A percentile compares a stretch with the other conserved stretches of the same genome.
phyloP scores from a whole-genome alignment of 2,329 filamentous ascomycete genomes.

The Cordyceps sp. region DNA sequence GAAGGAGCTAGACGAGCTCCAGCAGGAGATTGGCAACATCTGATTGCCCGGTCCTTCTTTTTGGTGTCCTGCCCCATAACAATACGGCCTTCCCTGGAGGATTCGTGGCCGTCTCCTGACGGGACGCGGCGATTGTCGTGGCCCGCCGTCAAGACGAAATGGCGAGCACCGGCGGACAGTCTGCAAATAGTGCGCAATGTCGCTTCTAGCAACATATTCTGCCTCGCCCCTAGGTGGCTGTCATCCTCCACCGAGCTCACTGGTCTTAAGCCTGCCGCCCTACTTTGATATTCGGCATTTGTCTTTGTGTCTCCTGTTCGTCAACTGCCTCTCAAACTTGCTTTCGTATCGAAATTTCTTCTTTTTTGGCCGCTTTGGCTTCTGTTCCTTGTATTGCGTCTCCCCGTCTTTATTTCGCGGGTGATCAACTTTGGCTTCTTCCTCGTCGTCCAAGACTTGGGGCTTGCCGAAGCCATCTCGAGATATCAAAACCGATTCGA shows the following conservation, averaged over 20 bases:
- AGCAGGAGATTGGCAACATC: slow-evolving; percentile 84
- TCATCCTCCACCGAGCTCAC: slow-evolving; percentile 15
- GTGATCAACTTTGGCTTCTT: slow-evolving; percentile 17
- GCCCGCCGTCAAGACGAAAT: too few relatives aligned
- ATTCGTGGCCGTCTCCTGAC: too few relatives aligned
- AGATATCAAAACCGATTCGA: slow-evolving; percentile 73
- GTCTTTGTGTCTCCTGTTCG: slow-evolving; percentile 52
- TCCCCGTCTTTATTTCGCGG: slow-evolving; percentile 9
- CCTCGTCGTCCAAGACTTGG: slow-evolving; percentile 19
- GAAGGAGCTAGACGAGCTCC: slow-evolving; percentile 85
- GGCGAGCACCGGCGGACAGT: slow-evolving; percentile 11
- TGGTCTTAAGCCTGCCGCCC: background rate
- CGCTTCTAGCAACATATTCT: slow-evolving; percentile 12
- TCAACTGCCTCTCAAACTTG: slow-evolving; percentile 67
- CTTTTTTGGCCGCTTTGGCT: slow-evolving; percentile 40
- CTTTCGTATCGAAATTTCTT: slow-evolving; percentile 87
- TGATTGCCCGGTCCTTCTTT: too few relatives aligned
- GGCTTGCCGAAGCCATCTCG: slow-evolving; percentile 52
- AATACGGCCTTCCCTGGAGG: too few relatives aligned
- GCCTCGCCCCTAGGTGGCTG: too few relatives aligned
- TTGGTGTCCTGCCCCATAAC: too few relatives aligned
- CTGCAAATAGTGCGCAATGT: slow-evolving; percentile 14
- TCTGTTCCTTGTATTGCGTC: slow-evolving; percentile 14
- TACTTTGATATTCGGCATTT: slow-evolving; percentile 20
- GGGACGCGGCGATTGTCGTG: too few relatives aligned